Evolutionary conservation across 768 basidiomycete species (phyloP).

Genomic region (Xanthoconium purpureum): DNA sequence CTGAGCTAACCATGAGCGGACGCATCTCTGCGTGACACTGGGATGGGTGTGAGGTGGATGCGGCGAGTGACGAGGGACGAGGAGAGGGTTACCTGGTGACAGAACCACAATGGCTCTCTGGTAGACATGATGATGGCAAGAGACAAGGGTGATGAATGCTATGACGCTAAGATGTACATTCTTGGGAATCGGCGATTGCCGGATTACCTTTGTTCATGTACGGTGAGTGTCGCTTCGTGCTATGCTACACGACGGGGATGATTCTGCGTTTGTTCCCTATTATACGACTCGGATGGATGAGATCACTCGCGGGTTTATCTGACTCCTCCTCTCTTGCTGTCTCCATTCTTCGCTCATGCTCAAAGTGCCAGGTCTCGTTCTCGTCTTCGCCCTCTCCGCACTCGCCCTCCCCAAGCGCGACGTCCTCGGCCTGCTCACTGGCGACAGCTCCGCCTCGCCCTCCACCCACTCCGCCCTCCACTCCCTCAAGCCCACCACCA

Average conservation of each 20-base stretch:
- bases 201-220: constrained; percentile 2
- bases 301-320: too few species aligned
- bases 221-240: not conserved
- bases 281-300: constrained; percentile 41
- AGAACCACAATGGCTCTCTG: constrained; percentile 75
- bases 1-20: constrained; percentile 69
- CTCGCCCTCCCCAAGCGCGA: constrained; percentile 4
- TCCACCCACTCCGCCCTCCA: not conserved
- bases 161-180: constrained; percentile 6
- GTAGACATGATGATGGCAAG: constrained; percentile 45
- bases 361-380: not conserved
- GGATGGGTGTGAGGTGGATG: constrained; percentile 10
- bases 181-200: constrained; percentile 8
- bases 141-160: not conserved
- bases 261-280: constrained; percentile 54
- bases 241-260: constrained; percentile 34
- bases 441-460: not conserved
- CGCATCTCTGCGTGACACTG: constrained; percentile 89
- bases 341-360: too few species aligned
- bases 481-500: not conserved
- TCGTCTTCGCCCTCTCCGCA: constrained; percentile 2
- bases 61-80: not conserved
- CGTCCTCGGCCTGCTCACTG: constrained; percentile 19
- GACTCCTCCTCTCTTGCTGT: too few species aligned
- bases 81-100: constrained; percentile 54